These are phyloP conservation scores for Euphorbia tirucalli DNA, from an alignment of 345 rosid species.

Conservation along the genomic window DNA sequence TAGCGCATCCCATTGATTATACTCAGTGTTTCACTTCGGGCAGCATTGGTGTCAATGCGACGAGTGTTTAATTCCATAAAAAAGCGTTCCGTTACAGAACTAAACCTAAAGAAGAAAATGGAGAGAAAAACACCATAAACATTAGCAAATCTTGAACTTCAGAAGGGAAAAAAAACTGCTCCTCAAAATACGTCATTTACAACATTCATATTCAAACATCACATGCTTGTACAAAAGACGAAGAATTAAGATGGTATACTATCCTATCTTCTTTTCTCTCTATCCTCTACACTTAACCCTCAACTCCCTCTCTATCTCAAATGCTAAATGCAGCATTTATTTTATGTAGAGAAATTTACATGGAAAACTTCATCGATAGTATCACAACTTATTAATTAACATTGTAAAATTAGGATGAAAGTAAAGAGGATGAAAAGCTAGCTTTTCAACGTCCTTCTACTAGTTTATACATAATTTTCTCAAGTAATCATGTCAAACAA, in stretches of 20 bases:
- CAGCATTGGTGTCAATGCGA: slow-evolving; percentile 73
- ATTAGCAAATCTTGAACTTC: background rate
- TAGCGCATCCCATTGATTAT: slow-evolving; percentile 99
- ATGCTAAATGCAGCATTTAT: background rate
- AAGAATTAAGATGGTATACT: background rate
- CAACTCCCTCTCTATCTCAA: background rate
- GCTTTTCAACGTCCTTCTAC: background rate
- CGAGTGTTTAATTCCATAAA: slow-evolving; percentile 93
- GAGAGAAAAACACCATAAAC: slow-evolving; percentile 12
- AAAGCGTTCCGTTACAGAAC: slow-evolving; percentile 94
- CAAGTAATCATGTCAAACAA: background rate
- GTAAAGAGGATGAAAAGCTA: background rate
- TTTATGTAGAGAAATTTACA: background rate
- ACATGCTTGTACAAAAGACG: background rate
- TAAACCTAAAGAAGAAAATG: slow-evolving; percentile 57
- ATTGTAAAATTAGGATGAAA: background rate
- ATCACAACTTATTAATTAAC: background rate
- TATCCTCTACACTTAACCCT: background rate
- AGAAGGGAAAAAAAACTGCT: background rate
- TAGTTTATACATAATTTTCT: background rate
- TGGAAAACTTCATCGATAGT: background rate
- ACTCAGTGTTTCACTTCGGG: slow-evolving; percentile 89
- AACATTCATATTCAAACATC: slow-evolving; percentile 1
- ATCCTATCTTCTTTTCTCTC: background rate
- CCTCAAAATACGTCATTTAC: background rate